Percentiles rank a stretch among this genome's conserved stretches.
Conservation (phyloP, 2,329 filamentous ascomycete species). For the Biscogniauxia marginata region DNA sequence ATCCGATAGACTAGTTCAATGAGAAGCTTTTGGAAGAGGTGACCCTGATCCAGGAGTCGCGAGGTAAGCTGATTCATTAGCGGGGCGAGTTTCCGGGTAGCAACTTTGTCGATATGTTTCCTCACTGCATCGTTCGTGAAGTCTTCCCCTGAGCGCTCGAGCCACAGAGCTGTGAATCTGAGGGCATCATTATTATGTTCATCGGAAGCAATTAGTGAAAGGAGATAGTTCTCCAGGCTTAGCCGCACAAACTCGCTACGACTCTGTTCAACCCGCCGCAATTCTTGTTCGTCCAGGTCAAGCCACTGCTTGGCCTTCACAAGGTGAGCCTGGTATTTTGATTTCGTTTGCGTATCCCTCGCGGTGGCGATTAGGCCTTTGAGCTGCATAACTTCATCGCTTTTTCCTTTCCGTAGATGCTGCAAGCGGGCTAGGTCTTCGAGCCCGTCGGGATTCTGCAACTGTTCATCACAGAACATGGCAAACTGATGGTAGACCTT, state of each 20-base stretch:
- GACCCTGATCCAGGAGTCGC: constrained; percentile 70
- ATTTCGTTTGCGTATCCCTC: constrained; percentile 51
- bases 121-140: constrained; percentile 75
- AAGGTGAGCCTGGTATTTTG: constrained; percentile 59
- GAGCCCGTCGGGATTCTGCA: constrained; percentile 80
- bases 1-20: constrained; percentile 75
- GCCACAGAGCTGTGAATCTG: constrained; percentile 91
- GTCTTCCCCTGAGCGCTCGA: constrained; percentile 77
- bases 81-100: constrained; percentile 86
- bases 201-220: constrained; percentile 81
- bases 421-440: constrained; percentile 82
- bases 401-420: constrained; percentile 76
- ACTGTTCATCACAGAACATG: constrained; percentile 88
- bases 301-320: constrained; percentile 83
- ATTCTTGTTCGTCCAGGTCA: constrained; percentile 84
- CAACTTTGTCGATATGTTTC: constrained; percentile 68
- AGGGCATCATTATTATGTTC: constrained; percentile 86
- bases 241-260: constrained; percentile 82
- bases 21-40: constrained; percentile 74
- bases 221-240: constrained; percentile 89
- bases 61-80: constrained; percentile 97
- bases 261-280: constrained; percentile 72
- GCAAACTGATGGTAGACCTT: constrained; percentile 95
- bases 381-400: constrained; percentile 74
- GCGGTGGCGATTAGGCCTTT: constrained; percentile 56